Percentiles rank a stretch among this genome's conserved stretches.
These are phyloP conservation scores for Mucor plumbeus DNA, from an alignment of 371 early-diverging fungal genomes.

Conservation along the genomic window DNA sequence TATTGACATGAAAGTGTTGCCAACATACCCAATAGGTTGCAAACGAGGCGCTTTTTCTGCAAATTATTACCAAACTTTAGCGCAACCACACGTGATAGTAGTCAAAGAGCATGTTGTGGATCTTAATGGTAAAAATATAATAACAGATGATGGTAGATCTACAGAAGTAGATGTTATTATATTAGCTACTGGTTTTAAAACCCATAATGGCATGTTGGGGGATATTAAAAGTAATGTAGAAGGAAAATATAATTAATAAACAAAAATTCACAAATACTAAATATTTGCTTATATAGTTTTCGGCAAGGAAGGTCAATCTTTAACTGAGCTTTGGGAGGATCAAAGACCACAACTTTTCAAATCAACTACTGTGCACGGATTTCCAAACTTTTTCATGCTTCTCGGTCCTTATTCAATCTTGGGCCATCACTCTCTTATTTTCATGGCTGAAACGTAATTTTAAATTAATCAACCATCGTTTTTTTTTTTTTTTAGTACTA, in stretches of 20 bases:
- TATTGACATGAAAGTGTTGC: conserved; percentile 42
- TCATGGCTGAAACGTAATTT: conserved; percentile 32
- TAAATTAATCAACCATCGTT: too few relatives aligned
- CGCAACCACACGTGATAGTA: background rate
- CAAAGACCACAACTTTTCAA: conserved; percentile 29
- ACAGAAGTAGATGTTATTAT: background rate
- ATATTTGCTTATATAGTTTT: conserved; percentile 7
- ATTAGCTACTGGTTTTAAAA: background rate
- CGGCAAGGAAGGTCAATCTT: conserved; percentile 20
- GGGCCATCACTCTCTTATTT: conserved; percentile 38
- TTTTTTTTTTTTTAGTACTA: too few relatives aligned
- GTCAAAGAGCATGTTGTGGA: background rate
- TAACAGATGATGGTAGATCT: background rate
- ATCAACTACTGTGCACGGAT: conserved; percentile 28
- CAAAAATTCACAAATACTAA: too few relatives aligned
- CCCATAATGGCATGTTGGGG: background rate
- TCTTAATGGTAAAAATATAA: background rate
- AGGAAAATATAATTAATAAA: too few relatives aligned
- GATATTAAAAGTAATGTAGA: background rate
- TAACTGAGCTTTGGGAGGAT: conserved; percentile 19
- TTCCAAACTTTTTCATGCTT: conserved; percentile 45
- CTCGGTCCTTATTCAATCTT: conserved; percentile 41
- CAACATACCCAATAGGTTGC: conserved; percentile 57
- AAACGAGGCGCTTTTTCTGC: conserved; percentile 60
- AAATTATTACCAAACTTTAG: conserved; percentile 48